Base-by-base conservation (phyloP, 441 rosid genomes). In the Eutrema salsugineum region DNA sequence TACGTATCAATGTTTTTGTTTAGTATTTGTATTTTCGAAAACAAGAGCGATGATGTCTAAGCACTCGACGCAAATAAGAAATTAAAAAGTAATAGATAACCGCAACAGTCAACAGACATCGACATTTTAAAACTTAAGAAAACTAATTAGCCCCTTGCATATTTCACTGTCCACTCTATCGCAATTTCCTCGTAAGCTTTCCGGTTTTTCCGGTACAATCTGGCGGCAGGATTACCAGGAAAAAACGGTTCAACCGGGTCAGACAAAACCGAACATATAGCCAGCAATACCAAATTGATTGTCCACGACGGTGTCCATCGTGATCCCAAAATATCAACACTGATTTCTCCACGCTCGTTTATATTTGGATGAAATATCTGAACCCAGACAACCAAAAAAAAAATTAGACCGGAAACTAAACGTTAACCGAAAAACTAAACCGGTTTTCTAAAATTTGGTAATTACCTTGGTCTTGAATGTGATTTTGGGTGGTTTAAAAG, bases 361-460 rank as follows among this genome's bases (percentile, higher is more conserved):
- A 72, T 35, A 15, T 72, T 72, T 3, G 76, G 76, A 63, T 63
- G 64, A 55, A 72, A 63, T 11, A 72, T 54, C 70, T 63, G 42
- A 8, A 44, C 11, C 46, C 8, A 6, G 0, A 9, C 16, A 11
- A 20, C 28, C n/a, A 27, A 2, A 2, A 40, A 50, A 49, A 28
- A 11, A 5, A 2, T 36, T 24, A 2, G 40, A 39, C 48, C 64
- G 35, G 49, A 16, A 15, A 69, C 8, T 8, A 68, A 55, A 42
- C 33, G 55, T 22, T 22, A 33, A 35, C 27, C 27, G 6, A 43
- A 51, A 30, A 32, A 44, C 19, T 33, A n/a, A 53, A 71, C 32
- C 63, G 70, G 63, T 44, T 68, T 14, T 42, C 1, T 65, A 16
- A 16, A 19, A 15, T 48, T 20, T 42, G n/a, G 36, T 5, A 4